Evolutionary conservation across 768 basidiomycete species (phyloP).

Genomic region (Russula vinacea): DNA sequence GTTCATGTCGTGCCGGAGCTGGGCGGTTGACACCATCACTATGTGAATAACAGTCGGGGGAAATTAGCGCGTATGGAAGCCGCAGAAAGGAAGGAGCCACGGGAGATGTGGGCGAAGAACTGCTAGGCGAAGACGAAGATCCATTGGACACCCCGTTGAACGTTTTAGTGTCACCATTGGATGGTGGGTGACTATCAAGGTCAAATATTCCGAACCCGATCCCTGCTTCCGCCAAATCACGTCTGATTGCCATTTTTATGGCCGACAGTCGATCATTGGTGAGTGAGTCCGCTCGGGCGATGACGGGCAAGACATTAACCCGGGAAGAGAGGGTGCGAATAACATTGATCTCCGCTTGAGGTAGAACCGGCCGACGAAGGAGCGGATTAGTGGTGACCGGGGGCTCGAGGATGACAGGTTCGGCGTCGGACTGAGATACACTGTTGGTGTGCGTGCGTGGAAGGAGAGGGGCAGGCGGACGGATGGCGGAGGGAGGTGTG

Average conservation of each 20-base stretch:
- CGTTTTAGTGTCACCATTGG: conserved; percentile 53
- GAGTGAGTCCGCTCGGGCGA: conserved; percentile 76
- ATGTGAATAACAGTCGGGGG: conserved; percentile 80
- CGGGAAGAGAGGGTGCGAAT: conserved; percentile 77
- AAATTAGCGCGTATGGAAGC: conserved; percentile 80
- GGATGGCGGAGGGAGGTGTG: conserved; percentile 64
- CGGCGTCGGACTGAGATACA: conserved; percentile 67
- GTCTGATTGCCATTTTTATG: conserved; percentile 74
- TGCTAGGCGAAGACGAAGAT: conserved; percentile 46
- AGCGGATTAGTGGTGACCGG: conserved; percentile 71
- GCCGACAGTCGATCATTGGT: conserved; percentile 77
- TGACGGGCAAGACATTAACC: conserved; percentile 85
- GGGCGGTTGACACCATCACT: conserved; percentile 70
- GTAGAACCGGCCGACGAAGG: conserved; percentile 64
- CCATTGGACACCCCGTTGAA: conserved; percentile 52
- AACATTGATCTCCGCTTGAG: conserved; percentile 65
- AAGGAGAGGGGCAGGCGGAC: conserved; percentile 63
- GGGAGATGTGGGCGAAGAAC: conserved; percentile 68
- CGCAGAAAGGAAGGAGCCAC: conserved; percentile 57
- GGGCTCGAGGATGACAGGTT: conserved; percentile 77
- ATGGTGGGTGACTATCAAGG: conserved; percentile 55
- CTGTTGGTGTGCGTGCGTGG: conserved; percentile 67
- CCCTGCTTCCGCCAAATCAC: conserved; percentile 78
- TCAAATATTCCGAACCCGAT: conserved; percentile 91
- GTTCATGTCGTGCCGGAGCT: conserved; percentile 62